Base-by-base conservation (phyloP, 2,329 filamentous ascomycete genomes). In the Aspergillus oerlinghausenensis region DNA sequence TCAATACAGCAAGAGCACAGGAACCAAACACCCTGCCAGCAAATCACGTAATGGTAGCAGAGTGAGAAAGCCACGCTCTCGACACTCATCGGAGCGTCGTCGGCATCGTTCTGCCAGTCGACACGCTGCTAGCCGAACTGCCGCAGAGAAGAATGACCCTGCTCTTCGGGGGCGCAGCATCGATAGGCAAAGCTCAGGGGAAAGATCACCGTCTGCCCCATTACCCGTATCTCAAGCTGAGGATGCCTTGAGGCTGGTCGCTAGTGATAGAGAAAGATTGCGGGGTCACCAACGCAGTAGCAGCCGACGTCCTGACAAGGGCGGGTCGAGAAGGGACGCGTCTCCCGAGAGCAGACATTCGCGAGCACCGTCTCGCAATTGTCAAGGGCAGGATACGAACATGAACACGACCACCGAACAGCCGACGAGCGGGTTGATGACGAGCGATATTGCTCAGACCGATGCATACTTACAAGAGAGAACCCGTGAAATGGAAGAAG, bases 151-250 rank as follows among this genome's bases (percentile, higher is more conserved):
- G 32, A 59, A 54, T 51, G 70, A 69, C 6, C 45, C 50, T 52
- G 66, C 61, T 45, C 70, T 50, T 55, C 68, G 88, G 51, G 88
- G 87, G 2, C 82, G 88, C 61, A 88, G 86, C 66, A 75, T 81
- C 50, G 81, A 80, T 17, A 81, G 86, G n/a, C 79, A 79, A 17
- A 82, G 79, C 2, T 84, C 84, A n/a, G 69, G 75, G 2, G 75
- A 82, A 48, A 81, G 86, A 51, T 96, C 92, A 1, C 92, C 92
- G 1, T 88, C 89, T 0, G 93, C 90, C 1, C 91, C 92, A 1
- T 76, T 92, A 23, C 89, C 91, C 3, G 87, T 93, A 79, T 85
- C 88, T 14, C 77, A 80, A 1, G 84, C 87, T n/a, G 87, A 90
- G 51, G 88, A 90, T 54, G 71, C 73, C 11, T 64, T 80, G 45